A percentile compares a stretch with the other conserved stretches of the same genome.
phyloP scores from a whole-genome alignment of 164 flowering plant genomes.

The Piper betle region DNA sequence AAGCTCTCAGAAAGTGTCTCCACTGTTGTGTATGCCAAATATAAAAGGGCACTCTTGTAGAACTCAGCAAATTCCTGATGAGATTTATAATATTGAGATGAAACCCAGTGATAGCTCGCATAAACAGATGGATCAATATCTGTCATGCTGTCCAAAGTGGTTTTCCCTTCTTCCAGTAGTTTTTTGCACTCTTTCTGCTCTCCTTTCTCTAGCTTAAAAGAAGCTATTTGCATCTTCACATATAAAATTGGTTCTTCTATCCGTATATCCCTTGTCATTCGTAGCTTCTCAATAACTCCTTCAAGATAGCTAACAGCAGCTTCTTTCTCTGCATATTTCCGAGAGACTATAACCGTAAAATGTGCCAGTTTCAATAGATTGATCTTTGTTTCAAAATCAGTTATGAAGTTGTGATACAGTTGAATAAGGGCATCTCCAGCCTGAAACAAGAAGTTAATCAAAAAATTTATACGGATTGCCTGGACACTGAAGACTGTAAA shows the following conservation, averaged over 20 bases:
- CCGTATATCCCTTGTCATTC: constrained; percentile 55
- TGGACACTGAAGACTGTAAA: no score
- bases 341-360: constrained; percentile 84
- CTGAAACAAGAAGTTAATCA: constrained; percentile 25
- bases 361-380: constrained; percentile 97
- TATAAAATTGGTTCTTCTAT: constrained; percentile 81
- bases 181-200: constrained; percentile 83
- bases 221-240: constrained; percentile 79
- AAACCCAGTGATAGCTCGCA: constrained; percentile 87
- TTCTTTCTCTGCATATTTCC: constrained; percentile 73
- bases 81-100: constrained; percentile 68
- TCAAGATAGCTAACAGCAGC: constrained; percentile 82
- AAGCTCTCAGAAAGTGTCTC: constrained; percentile 87
- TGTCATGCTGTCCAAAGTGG: constrained; percentile 85
- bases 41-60: constrained; percentile 82
- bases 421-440: constrained; percentile 89
- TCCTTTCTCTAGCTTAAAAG: constrained; percentile 59
- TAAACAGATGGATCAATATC: constrained; percentile 97
- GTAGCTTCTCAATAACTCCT: constrained; percentile 75
- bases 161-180: constrained; percentile 79
- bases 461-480: neutral
- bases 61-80: constrained; percentile 85
- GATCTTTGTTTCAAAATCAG: constrained; percentile 94
- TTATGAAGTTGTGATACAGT: constrained; percentile 80
- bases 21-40: constrained; percentile 90